Base-by-base conservation (phyloP, 2,329 filamentous ascomycete species). In the Atkinsonella texensis region DNA sequence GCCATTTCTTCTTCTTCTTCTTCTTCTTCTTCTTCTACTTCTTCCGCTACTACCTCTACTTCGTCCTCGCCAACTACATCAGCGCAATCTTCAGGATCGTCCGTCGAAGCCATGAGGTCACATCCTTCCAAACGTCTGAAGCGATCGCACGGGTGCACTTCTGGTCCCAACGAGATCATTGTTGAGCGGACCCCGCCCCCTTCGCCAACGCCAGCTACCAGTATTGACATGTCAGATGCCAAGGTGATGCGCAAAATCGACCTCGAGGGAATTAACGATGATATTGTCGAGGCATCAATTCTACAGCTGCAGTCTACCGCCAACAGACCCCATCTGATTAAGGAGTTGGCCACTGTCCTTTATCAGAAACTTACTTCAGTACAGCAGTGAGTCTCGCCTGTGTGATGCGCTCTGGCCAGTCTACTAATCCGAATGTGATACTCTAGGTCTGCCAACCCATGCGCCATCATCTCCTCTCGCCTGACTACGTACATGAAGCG, bases 301-400 rank as follows among this genome's bases (percentile, higher is more conserved):
- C 72, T 87, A 59, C 89, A 95, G 70, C 74, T 98, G 52, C 84
- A 95, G 67, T 85, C 85, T 65, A 94, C 90, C 1, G 86, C 83
- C 55, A 98, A 98, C 69, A 79, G 90, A 51, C 93, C 93, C 52
- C 91, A 96, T 69, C 76, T 97, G 32, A 89, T 97, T 56, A 96
- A 95, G 70, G 91, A 97, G 70, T 79, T 98, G 46, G 89, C 90
- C 50, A 79, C 83, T 13, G 79, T 94, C 49, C 76, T 97, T 54
- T 81, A 86, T 59, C 80, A 81, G 55, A 81, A 81, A 55, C 84
- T 95, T 57, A 81, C 84, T 54, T 87, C 87, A 57, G 88, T 98
- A 54, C 87, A 95, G 72, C 91, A 91, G 91, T 96, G 82, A 69
- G 89, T 80, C 38, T 49, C 20, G 11, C 6, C 8, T n/a, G n/a